phyloP scores from a whole-genome alignment of 2,329 filamentous ascomycete species.

The Nothophoma quercina region DNA sequence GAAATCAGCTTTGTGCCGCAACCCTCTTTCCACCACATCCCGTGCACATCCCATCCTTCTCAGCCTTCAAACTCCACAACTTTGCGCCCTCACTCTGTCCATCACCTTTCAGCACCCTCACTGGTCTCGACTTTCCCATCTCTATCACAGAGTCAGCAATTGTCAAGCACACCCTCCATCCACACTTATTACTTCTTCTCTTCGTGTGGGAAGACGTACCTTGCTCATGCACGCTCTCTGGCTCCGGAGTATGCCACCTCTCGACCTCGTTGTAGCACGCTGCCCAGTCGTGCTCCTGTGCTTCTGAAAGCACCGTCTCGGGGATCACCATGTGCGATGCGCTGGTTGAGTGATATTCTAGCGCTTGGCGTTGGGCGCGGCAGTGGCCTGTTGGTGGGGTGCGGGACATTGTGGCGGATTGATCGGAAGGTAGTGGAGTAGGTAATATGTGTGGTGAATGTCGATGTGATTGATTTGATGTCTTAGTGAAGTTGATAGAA shows the following conservation, averaged over 20 bases:
- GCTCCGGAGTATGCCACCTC: conserved; percentile 12
- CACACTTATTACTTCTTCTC: too few species aligned
- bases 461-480: not conserved
- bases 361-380: conserved; percentile 33
- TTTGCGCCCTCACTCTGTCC: conserved; percentile 6
- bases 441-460: not conserved
- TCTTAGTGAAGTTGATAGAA: not conserved
- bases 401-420: not conserved
- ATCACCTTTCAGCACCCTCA: conserved; percentile 3
- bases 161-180: too few species aligned
- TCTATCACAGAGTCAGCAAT: not conserved
- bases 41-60: conserved; percentile 9
- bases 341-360: conserved; percentile 27
- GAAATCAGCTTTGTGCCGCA: too few species aligned
- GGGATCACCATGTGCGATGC: conserved; percentile 31
- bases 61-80: conserved; percentile 10
- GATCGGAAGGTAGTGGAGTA: not conserved
- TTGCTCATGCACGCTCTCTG: conserved; percentile 10
- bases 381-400: conserved; percentile 29
- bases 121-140: not conserved
- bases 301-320: conserved; percentile 20
- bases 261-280: conserved; percentile 16
- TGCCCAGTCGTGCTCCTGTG: conserved; percentile 29
- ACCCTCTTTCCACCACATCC: conserved; percentile 12
- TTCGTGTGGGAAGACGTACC: not conserved